Percentiles rank a stretch among this genome's conserved stretches.
phyloP scores from a whole-genome alignment of 176 grass and related monocot genomes.

The Chrysopogon serrulatus region DNA sequence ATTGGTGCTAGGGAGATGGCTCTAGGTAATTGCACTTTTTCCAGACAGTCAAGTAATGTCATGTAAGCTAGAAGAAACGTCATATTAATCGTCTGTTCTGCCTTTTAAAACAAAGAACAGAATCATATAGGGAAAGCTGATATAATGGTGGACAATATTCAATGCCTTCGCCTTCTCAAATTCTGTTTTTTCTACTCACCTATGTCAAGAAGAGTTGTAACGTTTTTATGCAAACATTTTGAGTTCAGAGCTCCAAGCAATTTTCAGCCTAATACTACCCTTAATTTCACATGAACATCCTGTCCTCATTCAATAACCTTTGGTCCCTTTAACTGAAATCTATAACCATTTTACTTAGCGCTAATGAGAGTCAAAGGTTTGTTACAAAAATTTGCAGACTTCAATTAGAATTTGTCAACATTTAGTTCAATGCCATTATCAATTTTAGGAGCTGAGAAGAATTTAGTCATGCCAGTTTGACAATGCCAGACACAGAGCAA shows the following conservation, averaged over 20 bases:
- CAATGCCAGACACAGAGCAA: background rate
- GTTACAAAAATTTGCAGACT: background rate
- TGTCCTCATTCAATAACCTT: background rate
- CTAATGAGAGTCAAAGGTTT: background rate
- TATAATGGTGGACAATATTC: background rate
- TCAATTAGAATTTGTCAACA: background rate
- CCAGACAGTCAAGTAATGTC: background rate
- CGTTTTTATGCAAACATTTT: background rate
- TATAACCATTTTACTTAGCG: background rate
- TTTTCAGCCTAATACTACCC: background rate
- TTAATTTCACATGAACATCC: background rate
- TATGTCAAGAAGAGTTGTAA: background rate
- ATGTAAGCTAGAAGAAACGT: background rate
- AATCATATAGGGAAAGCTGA: background rate
- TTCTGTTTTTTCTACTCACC: background rate
- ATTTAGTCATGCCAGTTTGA: background rate
- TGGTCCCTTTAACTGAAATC: background rate
- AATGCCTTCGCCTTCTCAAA: background rate
- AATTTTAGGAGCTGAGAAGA: background rate
- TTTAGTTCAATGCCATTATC: background rate
- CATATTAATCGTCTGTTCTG: background rate
- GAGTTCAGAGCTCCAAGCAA: background rate
- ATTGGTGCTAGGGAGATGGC: background rate
- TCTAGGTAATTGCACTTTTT: background rate
- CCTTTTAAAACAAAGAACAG: background rate